Evolutionary conservation across 2,329 filamentous ascomycete genomes (phyloP).

Genomic region (Cladophialophora immunda): DNA sequence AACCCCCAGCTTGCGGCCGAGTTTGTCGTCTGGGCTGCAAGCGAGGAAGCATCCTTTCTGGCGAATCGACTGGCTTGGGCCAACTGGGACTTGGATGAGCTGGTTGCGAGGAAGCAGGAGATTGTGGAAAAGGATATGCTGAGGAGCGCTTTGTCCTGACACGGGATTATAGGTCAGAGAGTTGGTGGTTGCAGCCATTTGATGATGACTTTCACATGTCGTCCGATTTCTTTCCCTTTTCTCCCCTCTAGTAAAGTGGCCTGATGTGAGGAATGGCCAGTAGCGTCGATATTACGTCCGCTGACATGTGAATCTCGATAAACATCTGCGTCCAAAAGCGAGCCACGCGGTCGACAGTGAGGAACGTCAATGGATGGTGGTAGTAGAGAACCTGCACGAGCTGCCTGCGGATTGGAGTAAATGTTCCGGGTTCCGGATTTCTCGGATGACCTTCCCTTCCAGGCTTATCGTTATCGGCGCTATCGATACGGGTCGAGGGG

Average conservation of each 20-base stretch:
- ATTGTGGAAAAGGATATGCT: conserved; percentile 15
- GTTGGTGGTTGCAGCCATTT: not conserved
- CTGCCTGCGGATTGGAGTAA: not conserved
- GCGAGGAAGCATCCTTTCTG: conserved; percentile 12
- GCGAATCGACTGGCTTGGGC: conserved; percentile 15
- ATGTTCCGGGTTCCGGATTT: not conserved
- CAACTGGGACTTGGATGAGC: conserved; percentile 16
- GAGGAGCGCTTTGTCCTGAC: conserved; percentile 9
- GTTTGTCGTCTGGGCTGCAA: conserved; percentile 10
- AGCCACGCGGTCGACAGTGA: not conserved
- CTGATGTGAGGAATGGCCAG: not conserved
- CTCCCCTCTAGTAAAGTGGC: not conserved
- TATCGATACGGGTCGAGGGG: not conserved
- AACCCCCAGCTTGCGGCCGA: conserved; percentile 6
- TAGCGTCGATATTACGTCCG: not conserved
- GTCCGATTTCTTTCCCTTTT: not conserved
- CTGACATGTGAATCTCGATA: not conserved
- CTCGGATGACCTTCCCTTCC: conserved; percentile 12
- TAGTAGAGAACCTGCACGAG: not conserved
- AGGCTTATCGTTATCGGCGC: conserved; percentile 11
- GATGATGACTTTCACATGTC: not conserved
- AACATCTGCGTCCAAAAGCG: not conserved
- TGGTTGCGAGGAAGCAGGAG: conserved; percentile 7
- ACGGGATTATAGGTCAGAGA: not conserved
- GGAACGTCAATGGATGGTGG: not conserved